Conservation (phyloP, 371 early-diverging fungal species). For the Fennellomyces sp. region DNA sequence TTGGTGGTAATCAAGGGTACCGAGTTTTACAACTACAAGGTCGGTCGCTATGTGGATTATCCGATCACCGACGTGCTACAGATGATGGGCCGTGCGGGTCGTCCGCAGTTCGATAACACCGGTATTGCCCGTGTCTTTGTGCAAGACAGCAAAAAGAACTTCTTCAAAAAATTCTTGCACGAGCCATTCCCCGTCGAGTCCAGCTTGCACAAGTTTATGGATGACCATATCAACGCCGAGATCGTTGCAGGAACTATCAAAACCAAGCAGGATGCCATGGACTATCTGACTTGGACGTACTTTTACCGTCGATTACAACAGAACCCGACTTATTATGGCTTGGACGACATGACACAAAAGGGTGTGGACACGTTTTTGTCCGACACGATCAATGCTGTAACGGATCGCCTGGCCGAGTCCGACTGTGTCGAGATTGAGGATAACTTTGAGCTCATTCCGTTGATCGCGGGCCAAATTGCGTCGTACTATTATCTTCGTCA, state of each 20-base stretch:
- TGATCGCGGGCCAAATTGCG: constrained; percentile 80
- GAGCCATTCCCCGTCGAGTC: constrained; percentile 93
- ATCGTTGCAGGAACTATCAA: constrained; percentile 85
- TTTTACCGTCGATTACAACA: constrained; percentile 86
- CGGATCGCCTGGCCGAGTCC: constrained; percentile 67
- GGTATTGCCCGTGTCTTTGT: constrained; percentile 90
- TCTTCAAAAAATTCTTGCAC: constrained; percentile 95
- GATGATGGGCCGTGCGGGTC: constrained; percentile 99
- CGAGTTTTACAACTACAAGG: constrained; percentile 92
- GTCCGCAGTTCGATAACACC: constrained; percentile 95
- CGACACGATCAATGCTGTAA: constrained; percentile 68
- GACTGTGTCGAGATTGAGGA: constrained; percentile 74
- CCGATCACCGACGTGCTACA: constrained; percentile 97
- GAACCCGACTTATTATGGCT: constrained; percentile 95
- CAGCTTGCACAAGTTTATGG: constrained; percentile 72
- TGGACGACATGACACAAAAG: constrained; percentile 71
- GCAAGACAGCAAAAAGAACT: constrained; percentile 91
- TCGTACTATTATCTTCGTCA: constrained; percentile 90
- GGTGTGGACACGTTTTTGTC: constrained; percentile 80
- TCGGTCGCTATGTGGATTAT: constrained; percentile 88
- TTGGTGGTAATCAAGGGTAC: constrained; percentile 99
- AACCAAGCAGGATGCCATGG: constrained; percentile 89
- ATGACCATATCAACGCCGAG: constrained; percentile 94
- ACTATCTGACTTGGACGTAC: constrained; percentile 95
- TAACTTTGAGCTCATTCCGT: constrained; percentile 66